Evolutionary conservation across 2,329 filamentous ascomycete species (phyloP).

Genomic region (Chaetomium olivaceum): DNA sequence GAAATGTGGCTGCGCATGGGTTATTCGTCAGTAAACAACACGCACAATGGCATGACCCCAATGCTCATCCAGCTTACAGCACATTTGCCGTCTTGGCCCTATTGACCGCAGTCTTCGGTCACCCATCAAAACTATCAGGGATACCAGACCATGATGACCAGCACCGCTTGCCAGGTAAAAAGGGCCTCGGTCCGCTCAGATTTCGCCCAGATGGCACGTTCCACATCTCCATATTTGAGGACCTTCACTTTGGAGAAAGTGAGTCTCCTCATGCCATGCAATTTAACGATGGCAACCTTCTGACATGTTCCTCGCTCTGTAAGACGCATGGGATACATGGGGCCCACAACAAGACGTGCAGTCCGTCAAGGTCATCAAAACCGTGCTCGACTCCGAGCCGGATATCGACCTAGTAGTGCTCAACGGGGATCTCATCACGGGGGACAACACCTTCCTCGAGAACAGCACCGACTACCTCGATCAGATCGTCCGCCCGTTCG

Average conservation of each 20-base stretch:
- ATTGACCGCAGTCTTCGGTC: background rate
- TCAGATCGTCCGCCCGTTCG: conserved; percentile 49
- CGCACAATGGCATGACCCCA: background rate
- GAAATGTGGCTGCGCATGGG: background rate
- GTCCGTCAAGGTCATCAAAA: conserved; percentile 40
- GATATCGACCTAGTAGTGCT: conserved; percentile 55
- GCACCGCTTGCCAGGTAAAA: background rate
- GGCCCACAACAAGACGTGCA: conserved; percentile 43
- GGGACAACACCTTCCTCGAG: conserved; percentile 52
- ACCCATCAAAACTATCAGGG: background rate
- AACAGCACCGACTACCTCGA: conserved; percentile 55
- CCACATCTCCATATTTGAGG: conserved; percentile 63
- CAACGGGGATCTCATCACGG: conserved; percentile 65
- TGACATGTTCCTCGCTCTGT: background rate
- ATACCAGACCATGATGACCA: background rate
- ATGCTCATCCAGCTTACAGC: background rate
- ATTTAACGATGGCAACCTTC: too few relatives aligned
- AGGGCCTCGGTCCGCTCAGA: conserved; percentile 19
- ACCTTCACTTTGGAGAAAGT: conserved; percentile 73
- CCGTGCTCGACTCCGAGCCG: conserved; percentile 39
- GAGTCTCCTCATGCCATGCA: conserved; percentile 28
- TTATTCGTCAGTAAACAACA: background rate
- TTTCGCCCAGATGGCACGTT: conserved; percentile 51
- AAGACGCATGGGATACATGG: conserved; percentile 45
- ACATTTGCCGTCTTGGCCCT: background rate